A percentile compares a stretch with the other conserved stretches of the same genome.
These are phyloP conservation scores for Trichophyton mentagrophytes DNA, from an alignment of 2,329 filamentous ascomycete genomes.

Conservation along the genomic window DNA sequence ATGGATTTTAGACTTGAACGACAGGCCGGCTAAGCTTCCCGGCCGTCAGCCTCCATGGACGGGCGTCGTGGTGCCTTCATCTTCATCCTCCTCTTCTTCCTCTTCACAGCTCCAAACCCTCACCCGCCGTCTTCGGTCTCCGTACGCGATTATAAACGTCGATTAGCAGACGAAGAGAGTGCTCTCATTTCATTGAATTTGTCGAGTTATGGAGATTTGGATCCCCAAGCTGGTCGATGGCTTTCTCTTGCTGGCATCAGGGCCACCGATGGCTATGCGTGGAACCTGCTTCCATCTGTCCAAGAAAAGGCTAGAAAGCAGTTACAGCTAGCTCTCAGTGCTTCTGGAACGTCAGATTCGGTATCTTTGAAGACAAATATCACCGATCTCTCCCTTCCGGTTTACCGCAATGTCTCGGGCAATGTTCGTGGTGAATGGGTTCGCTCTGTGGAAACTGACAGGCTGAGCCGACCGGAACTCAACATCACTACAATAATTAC, in stretches of 20 bases:
- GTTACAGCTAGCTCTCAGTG: constrained; percentile 24
- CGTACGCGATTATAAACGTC: constrained; percentile 33
- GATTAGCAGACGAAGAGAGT: constrained; percentile 39
- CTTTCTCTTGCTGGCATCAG: constrained; percentile 69
- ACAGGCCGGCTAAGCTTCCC: constrained; percentile 11
- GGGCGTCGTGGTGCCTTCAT: constrained; percentile 38
- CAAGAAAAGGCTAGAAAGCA: constrained; percentile 52
- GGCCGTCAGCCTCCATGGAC: constrained; percentile 28
- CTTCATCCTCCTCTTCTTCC: constrained; percentile 41
- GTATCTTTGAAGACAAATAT: constrained; percentile 20
- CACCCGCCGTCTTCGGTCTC: constrained; percentile 30
- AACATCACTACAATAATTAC: constrained; percentile 56
- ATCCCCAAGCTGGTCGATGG: constrained; percentile 34
- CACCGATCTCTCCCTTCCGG: constrained; percentile 35
- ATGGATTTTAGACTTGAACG: constrained; percentile 8
- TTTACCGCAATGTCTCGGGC: constrained; percentile 72
- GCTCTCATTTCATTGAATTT: constrained; percentile 39
- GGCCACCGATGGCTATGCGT: constrained; percentile 60
- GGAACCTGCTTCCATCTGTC: constrained; percentile 58
- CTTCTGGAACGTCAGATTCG: constrained; percentile 18
- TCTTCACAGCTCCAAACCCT: constrained; percentile 39
- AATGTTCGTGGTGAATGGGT: constrained; percentile 66
- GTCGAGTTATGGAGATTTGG: constrained; percentile 42
- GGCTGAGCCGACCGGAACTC: constrained; percentile 35
- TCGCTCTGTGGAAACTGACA: constrained; percentile 38